Base-by-base conservation (phyloP, 164 flowering plant genomes). In the Dillenia turbinata region DNA sequence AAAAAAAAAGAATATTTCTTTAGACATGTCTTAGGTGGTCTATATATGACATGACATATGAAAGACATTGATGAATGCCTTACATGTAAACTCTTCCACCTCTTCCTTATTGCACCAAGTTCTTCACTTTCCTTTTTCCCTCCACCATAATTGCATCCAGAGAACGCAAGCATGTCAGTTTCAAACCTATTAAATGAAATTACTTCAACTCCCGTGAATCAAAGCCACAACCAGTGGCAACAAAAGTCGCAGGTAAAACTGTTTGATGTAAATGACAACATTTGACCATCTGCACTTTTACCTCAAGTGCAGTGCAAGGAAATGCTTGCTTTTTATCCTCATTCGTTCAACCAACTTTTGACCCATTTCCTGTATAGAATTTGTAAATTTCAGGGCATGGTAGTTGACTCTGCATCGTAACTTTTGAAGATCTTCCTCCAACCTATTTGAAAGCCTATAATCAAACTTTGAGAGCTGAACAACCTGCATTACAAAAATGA, bases 71-170 rank as follows among this genome's bases (percentile, higher is more conserved):
- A 12, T 33, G 40, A 33, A 33, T 47, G 59, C 22, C 89, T 79
- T 70, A 92, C 99, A 82, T 90, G 97, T 69, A 95, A 81, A 48
- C 92, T 95, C 74, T 90, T 95, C 99, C 99, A 95, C 78, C 99
- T 87, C 85, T 52, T 87, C 59, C 97, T 76, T 61, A 95, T 81
- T 53, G 87, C 82, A 50, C 88, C 91, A 13, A 95, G 71, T 67
- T 90, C 97, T 56, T 61, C 74, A 68, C 61, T 90, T 79, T 92
- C 99, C 78, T 85, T 86, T 17, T 83, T 96, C 62, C 98, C 98
- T n/a, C 99, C 97, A 60, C 97, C 99, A 75, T 88, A 95, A 67
- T 95, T 76, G 72, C 97, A 95, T 61, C 97, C 99, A 16, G 99
- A 92, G 86, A 95, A 95, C 49, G 97, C 97, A 68, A 92, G 88